Base-by-base conservation (phyloP, 1,139 yeast genomes). In the Kurtzmaniella quercitrusa region DNA sequence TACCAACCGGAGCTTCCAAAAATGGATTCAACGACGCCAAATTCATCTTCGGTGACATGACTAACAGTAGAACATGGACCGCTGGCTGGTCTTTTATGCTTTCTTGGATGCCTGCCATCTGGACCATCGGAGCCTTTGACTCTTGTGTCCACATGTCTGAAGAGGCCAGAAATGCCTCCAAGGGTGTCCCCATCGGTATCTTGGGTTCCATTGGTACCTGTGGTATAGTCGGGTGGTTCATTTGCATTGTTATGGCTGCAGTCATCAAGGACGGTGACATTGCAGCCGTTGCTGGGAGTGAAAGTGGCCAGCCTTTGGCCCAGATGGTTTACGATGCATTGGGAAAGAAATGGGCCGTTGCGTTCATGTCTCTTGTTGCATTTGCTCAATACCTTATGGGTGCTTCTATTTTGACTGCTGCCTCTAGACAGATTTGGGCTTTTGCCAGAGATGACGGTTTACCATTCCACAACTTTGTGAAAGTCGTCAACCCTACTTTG, bases 361-460 rank as follows among this genome's bases (percentile, higher is more conserved):
- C 56, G 11, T 57, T 57, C 40, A 59, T 58, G 63, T 48, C 50
- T 15, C 41, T 59, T 29, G 56, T 59, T 42, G 58, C 62, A 5
- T 41, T 56, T 43, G 62, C 58, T n/a, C 62, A 59, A 49, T 58
- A 51, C 43, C 43, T 57, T 46, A 56, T 49, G 66, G 56, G 63
- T 44, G 58, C 58, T 21, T 55, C 62, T 14, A 55, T 56, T 39
- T 49, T 57, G 16, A 56, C 57, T 18, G 61, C 60, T 17, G 50
- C 52, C n/a, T 45, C 50, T 2, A 46, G 57, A 46, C 57, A 53
- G 43, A 45, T 52, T 25, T 53, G 55, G 55, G 56, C 70, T n/a
- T 66, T 65, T 53, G 69, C 69, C n/a, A 53, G 73, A 55, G 73
- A 67, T 46, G 68, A 66, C 47, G 71, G 68, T 18, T 61, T 75